Percentiles rank a stretch among this genome's conserved stretches.
Evolutionary conservation across 163 green algal genomes (phyloP).

Genomic region (Scenedesmus sp.): DNA sequence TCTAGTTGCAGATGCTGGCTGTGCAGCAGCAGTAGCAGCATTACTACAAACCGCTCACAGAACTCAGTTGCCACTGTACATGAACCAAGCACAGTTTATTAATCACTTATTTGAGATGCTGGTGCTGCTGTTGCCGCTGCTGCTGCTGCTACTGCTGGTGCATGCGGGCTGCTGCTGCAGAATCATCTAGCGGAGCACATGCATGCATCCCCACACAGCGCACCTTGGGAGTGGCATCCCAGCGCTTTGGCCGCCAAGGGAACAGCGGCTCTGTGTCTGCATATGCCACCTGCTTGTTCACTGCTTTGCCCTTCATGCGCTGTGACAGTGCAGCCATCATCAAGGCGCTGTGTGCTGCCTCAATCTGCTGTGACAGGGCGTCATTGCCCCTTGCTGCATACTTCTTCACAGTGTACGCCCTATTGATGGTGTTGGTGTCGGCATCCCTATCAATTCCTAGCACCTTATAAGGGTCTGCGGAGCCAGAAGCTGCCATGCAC

Average conservation of each 20-base stretch:
- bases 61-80: no score
- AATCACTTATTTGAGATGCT: not conserved
- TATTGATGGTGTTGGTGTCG: slow-evolving; percentile 62
- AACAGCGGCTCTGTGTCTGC: slow-evolving; percentile 72
- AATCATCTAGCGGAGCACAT: not conserved
- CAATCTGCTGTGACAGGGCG: slow-evolving; percentile 57
- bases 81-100: no score
- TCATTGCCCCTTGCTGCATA: slow-evolving; percentile 58
- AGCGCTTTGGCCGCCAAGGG: slow-evolving; percentile 75
- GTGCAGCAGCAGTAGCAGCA: no score
- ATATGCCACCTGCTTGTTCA: slow-evolving; percentile 59
- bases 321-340: slow-evolving; percentile 63
- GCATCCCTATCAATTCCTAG: slow-evolving; percentile 62
- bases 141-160: not conserved
- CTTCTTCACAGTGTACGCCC: slow-evolving; percentile 58
- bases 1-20: no score
- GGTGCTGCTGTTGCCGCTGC: not conserved
- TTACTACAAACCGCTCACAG: no score
- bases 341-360: slow-evolving; percentile 62
- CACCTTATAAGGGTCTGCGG: slow-evolving; percentile 47
- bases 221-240: slow-evolving; percentile 72
- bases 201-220: not conserved
- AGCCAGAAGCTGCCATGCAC: slow-evolving; percentile 39
- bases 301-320: slow-evolving; percentile 58
- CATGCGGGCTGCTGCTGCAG: not conserved